Evolutionary conservation across 1,284 basidiomycete genomes (phyloP), one percentile per base, ranked within the genome.

Genomic region (Ceratobasidium sp.): DNA sequence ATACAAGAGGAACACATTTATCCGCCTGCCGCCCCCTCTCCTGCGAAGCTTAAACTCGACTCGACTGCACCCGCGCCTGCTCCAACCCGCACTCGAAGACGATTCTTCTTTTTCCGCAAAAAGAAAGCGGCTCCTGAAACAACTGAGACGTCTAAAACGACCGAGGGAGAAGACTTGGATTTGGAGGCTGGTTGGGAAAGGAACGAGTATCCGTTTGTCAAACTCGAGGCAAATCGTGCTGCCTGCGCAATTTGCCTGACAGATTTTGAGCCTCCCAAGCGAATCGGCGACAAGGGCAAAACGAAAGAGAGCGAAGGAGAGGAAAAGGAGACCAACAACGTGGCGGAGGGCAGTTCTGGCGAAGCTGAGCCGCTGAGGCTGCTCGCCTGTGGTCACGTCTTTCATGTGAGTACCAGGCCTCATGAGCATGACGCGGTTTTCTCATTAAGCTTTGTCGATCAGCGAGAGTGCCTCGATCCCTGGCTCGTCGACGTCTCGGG

Each of bases 381-480:
- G 52, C 80, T 93, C 57, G 82, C 82, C 3, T 93, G 92, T 77
- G 90, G 90, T 3, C 92, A 93, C 82, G 92, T 90, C 62, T 93
- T 93, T 81, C 92, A 93, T 81, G 92, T 93, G 75, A 79, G 90
- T n/a, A n/a, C n/a, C n/a, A n/a, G n/a, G n/a, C 82, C 12, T 41
- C 23, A 6, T 41, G 36, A 34, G n/a, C n/a, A n/a, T n/a, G n/a
- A n/a, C n/a, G n/a, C n/a, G n/a, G n/a, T n/a, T n/a, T 3, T 45
- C 16, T 18, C 32, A 39, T 36, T 57, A 41, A 67, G 50, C 58
- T 52, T 30, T 32, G 36, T 21, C 34, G 39, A 43, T 32, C 77
- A 92, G 91, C 87, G 91, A 90, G 88, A 88, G 28, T 92, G 91
- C 78, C 78, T 92, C 43, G 91, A 92, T 77, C 91, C 91, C 16